A percentile compares a stretch with the other conserved stretches of the same genome.
Evolutionary conservation across 176 grass and related monocot species (phyloP).

Genomic region (Musa itinerans): DNA sequence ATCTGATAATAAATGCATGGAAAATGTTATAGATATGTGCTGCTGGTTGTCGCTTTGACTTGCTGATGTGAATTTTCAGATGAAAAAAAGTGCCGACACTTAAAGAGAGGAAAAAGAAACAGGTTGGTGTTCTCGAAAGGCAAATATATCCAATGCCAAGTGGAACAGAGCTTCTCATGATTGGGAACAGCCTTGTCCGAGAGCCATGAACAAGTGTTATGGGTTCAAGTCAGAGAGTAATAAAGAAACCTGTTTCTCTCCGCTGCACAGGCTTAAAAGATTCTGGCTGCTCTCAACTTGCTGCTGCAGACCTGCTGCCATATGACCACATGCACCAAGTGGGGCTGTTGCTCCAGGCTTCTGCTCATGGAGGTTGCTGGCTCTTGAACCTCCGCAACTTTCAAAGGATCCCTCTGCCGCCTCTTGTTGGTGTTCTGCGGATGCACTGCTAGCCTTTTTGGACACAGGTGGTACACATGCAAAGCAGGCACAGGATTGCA

Average conservation of each 20-base stretch:
- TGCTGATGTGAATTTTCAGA: too few species aligned
- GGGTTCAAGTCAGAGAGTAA: too few species aligned
- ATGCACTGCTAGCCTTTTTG: not conserved
- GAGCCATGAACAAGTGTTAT: not conserved
- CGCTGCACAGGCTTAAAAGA: not conserved
- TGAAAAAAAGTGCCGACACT: not conserved
- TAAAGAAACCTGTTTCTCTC: not conserved
- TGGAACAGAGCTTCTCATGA: not conserved
- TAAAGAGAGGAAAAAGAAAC: not conserved
- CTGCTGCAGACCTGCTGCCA: not conserved
- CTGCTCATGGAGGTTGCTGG: not conserved
- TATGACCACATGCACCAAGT: not conserved
- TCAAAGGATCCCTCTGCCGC: not conserved
- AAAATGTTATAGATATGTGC: too few species aligned
- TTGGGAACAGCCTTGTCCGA: not conserved
- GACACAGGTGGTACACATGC: not conserved
- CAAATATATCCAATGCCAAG: not conserved
- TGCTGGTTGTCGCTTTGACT: too few species aligned
- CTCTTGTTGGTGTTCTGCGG: not conserved
- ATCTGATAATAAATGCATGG: too few species aligned
- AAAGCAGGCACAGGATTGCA: not conserved
- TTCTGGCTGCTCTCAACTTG: conserved; percentile 1
- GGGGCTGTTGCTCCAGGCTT: not conserved
- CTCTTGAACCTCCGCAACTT: not conserved
- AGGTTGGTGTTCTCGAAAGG: not conserved